Evolutionary conservation across 768 basidiomycete species (phyloP).

Genomic region (Mycena floridula): DNA sequence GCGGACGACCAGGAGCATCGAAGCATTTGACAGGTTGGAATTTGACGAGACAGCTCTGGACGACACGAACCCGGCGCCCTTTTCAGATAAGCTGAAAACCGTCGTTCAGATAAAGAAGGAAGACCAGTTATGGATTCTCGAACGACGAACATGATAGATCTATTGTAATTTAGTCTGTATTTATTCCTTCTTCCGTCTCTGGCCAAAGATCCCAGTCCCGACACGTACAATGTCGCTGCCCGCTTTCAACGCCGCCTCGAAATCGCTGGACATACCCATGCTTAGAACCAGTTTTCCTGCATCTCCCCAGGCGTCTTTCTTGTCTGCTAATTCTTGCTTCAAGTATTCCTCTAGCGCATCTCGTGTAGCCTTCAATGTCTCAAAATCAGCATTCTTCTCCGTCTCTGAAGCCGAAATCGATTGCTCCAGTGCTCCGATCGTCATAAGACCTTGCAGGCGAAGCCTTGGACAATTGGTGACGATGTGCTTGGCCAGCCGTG

Average conservation of each 20-base stretch:
- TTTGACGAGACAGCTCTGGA: slow-evolving; percentile 18
- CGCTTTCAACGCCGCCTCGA: slow-evolving; percentile 74
- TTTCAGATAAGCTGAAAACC: slow-evolving; percentile 15
- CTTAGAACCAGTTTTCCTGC: slow-evolving; percentile 56
- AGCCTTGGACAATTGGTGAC: slow-evolving; percentile 68
- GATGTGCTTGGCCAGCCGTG: slow-evolving; percentile 65
- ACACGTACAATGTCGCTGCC: slow-evolving; percentile 89
- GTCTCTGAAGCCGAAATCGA: slow-evolving; percentile 50
- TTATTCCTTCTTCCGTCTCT: slow-evolving; percentile 49
- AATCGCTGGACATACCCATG: slow-evolving; percentile 98
- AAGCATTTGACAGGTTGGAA: slow-evolving; percentile 35
- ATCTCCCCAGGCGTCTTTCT: slow-evolving; percentile 38
- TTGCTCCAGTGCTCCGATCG: slow-evolving; percentile 80
- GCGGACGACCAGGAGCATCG: slow-evolving; percentile 36
- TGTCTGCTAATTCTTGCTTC: slow-evolving; percentile 16
- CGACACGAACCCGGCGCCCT: slow-evolving; percentile 16
- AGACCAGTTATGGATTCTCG: slow-evolving; percentile 45
- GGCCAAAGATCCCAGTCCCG: slow-evolving; percentile 86
- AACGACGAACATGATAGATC: slow-evolving; percentile 14
- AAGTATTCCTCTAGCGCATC: slow-evolving; percentile 49
- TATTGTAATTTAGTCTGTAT: not conserved
- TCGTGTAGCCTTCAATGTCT: slow-evolving; percentile 55
- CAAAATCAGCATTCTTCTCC: slow-evolving; percentile 66
- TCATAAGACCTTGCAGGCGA: slow-evolving; percentile 86
- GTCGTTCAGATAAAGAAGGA: slow-evolving; percentile 30